phyloP scores from a whole-genome alignment of 2,329 filamentous ascomycete genomes.

The Proliferodiscus dingleyae region DNA sequence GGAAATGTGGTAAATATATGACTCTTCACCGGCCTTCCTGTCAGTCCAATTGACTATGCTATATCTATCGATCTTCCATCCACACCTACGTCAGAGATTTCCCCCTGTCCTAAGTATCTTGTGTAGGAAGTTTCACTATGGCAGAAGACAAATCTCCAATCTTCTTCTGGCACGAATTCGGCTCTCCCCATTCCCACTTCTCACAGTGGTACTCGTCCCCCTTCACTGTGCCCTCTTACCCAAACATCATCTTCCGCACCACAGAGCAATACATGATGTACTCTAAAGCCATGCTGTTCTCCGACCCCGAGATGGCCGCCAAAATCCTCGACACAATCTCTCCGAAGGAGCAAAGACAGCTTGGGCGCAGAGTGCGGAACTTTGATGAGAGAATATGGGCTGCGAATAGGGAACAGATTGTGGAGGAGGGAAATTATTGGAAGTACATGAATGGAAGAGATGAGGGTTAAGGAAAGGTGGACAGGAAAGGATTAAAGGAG shows the following conservation, averaged over 20 bases:
- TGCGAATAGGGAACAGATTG: conserved; percentile 46
- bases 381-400: conserved; percentile 52
- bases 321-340: conserved; percentile 43
- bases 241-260: conserved; percentile 40
- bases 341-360: conserved; percentile 45
- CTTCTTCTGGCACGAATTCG: conserved; percentile 20
- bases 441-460: no score
- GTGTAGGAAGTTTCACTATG: no score
- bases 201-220: conserved; percentile 56
- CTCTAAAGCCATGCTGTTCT: conserved; percentile 47
- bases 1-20: no score
- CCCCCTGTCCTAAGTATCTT: no score
- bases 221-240: conserved; percentile 39
- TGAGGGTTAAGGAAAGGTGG: conserved; percentile 38
- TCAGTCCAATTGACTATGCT: no score
- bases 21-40: no score
- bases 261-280: conserved; percentile 57
- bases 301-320: conserved; percentile 39
- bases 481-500: conserved; percentile 36
- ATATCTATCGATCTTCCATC: no score
- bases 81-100: no score
- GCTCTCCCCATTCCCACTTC: conserved; percentile 44
- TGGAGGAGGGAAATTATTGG: conserved; percentile 27
- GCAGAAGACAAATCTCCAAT: conserved; percentile 2
- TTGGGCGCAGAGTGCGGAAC: conserved; percentile 50